Conservation (phyloP, 208 protist genomes). For the Trypanosoma cruzi region DNA sequence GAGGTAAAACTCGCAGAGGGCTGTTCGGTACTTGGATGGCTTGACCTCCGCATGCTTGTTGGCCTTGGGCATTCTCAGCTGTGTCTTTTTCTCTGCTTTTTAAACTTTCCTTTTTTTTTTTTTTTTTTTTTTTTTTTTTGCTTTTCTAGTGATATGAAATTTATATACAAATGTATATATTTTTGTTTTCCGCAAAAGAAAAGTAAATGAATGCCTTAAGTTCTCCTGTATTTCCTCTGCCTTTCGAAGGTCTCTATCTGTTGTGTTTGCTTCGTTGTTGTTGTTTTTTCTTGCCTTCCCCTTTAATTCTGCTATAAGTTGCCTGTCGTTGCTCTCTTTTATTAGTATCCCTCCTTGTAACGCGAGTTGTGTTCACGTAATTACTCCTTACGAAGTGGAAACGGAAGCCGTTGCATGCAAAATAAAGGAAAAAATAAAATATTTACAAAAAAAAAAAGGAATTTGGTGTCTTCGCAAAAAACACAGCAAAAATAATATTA, state of each 20-base stretch:
- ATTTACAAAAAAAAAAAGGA: not conserved
- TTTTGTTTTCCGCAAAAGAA: not conserved
- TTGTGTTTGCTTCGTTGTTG: not conserved
- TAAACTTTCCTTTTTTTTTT: conserved; percentile 1
- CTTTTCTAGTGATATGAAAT: too few relatives aligned
- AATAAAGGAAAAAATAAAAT: not conserved
- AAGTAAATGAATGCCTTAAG: not conserved
- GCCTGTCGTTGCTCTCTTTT: not conserved
- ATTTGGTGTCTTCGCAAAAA: not conserved
- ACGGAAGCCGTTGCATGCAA: not conserved
- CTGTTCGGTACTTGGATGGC: conserved; percentile 89
- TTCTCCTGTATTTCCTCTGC: not conserved
- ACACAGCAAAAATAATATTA: too few relatives aligned
- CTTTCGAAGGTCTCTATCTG: not conserved
- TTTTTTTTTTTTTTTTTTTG: conserved; percentile 10
- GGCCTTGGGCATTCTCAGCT: conserved; percentile 30
- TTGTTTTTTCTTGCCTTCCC: not conserved
- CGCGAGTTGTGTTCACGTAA: not conserved
- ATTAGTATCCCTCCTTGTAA: not conserved
- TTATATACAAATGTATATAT: too few relatives aligned
- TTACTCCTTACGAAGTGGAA: not conserved
- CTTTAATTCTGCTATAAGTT: not conserved
- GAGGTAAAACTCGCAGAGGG: conserved; percentile 70
- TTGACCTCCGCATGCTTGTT: conserved; percentile 73
- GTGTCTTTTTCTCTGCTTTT: not conserved